Evolutionary conservation across 2,329 filamentous ascomycete species (phyloP), one percentile per base, ranked within the genome.

Genomic region (Ceratocystis harringtonii): DNA sequence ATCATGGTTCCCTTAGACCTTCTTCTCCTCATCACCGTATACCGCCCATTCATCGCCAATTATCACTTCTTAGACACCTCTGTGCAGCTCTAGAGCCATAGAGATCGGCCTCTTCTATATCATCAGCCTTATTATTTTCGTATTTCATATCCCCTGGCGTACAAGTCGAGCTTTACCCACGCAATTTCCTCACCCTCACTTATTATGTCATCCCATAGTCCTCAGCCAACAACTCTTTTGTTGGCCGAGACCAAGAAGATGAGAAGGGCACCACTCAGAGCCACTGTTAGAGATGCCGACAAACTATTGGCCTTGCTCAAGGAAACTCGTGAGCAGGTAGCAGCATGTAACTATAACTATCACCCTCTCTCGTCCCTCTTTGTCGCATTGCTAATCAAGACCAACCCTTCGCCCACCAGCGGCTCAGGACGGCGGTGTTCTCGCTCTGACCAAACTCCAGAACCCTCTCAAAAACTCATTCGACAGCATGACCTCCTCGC

Each of bases 361-460:
- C 55, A 67, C 63, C 17, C n/a, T 12, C 48, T 44, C 2, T 10
- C 44, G 10, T 43, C 12, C 6, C 45, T 58, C 17, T 44, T 1
- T 17, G 17, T 65, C 76, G 25, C 30, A 58, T 36, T 36, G 15
- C 30, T 36, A 30, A 58, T 15, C 28, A 58, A 7, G 7, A 55
- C 50, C 25, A 25, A 22, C 19, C 25, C 25, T 15, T 28, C 25
- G 5, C 6, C 19, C 55, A 75, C 74, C 57, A 71, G 36, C 75
- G 82, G 87, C 91, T 71, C 84, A 88, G 28, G 84, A 85, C 69
- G 83, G 83, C 48, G 85, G 89, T 17, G 84, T 86, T 52, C 79
- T 92, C 67, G 87, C 86, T 30, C 82, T 97, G 70, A 88, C 89
- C 36, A 92, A 88, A 73, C 82, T 96, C 19, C 91, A 96, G 73